These are phyloP conservation scores for Lasiodiplodia hormozganensis DNA, from an alignment of 2,329 filamentous ascomycete species.

Conservation along the genomic window DNA sequence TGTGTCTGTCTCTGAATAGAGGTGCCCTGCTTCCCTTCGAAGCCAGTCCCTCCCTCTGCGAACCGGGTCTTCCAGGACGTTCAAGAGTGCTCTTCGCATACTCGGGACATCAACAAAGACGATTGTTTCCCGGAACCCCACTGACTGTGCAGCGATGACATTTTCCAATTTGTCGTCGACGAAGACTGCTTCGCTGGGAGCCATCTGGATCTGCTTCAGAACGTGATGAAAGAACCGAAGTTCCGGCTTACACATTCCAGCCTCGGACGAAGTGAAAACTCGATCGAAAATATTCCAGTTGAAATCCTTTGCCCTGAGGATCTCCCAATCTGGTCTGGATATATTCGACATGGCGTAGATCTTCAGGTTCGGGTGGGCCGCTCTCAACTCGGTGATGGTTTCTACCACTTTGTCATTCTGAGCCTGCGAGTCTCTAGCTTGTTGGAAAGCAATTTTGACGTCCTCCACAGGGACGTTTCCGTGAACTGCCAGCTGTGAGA, in stretches of 20 bases:
- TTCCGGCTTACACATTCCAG: constrained; percentile 47
- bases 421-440: constrained; percentile 39
- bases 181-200: constrained; percentile 36
- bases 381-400: constrained; percentile 34
- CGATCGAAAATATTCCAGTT: constrained; percentile 45
- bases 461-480: constrained; percentile 36
- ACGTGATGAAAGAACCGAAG: constrained; percentile 43
- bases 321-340: constrained; percentile 38
- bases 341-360: constrained; percentile 46
- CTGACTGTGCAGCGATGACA: constrained; percentile 35
- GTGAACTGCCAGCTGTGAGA: constrained; percentile 33
- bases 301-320: constrained; percentile 36
- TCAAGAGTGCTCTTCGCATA: constrained; percentile 31
- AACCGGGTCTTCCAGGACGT: constrained; percentile 35
- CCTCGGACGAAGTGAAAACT: constrained; percentile 43
- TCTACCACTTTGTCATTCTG: constrained; percentile 36
- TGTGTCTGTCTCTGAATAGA: constrained; percentile 34
- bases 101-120: constrained; percentile 33
- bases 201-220: constrained; percentile 34
- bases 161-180: constrained; percentile 43
- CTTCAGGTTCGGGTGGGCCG: constrained; percentile 31
- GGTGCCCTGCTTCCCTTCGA: constrained; percentile 32
- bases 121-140: constrained; percentile 40
- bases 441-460: constrained; percentile 39
- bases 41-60: constrained; percentile 35